phyloP scores from a whole-genome alignment of 345 rosid genomes.

The Eucalyptus microcorys region DNA sequence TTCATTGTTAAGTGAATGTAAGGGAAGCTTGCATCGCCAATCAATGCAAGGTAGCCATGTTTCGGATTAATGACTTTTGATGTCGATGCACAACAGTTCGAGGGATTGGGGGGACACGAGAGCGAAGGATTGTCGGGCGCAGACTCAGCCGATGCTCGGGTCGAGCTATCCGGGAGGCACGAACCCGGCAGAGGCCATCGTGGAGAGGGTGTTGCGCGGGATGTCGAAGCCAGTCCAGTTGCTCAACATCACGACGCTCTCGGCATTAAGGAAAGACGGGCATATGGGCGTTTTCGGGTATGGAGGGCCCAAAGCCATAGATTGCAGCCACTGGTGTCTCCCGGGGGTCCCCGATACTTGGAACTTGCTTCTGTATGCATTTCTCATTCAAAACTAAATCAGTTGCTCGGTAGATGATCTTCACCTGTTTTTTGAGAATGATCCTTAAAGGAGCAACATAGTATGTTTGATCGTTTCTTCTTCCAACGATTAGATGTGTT shows the following conservation, averaged over 20 bases:
- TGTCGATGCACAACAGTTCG: not conserved
- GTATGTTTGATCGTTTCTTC: not conserved
- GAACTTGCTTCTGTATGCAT: slow-evolving; percentile 26
- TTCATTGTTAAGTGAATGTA: slow-evolving; percentile 17
- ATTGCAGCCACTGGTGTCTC: slow-evolving; percentile 59
- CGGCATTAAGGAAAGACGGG: slow-evolving; percentile 34
- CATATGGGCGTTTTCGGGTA: slow-evolving; percentile 24
- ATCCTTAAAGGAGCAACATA: not conserved
- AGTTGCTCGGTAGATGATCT: not conserved
- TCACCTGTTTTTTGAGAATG: not conserved
- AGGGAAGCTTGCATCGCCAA: not conserved
- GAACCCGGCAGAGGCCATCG: slow-evolving; percentile 7
- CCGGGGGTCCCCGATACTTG: slow-evolving; percentile 49
- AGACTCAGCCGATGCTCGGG: slow-evolving; percentile 2
- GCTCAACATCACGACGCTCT: slow-evolving; percentile 21
- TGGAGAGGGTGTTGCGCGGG: slow-evolving; percentile 6
- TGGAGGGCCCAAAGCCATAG: slow-evolving; percentile 13
- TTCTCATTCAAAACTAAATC: not conserved
- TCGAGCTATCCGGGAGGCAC: slow-evolving; percentile 3
- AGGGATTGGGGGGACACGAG: not conserved
- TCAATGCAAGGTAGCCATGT: not conserved
- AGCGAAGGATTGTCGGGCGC: slow-evolving; percentile 13
- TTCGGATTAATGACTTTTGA: not conserved
- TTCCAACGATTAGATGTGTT: not conserved
- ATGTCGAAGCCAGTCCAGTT: slow-evolving; percentile 20